phyloP scores from a whole-genome alignment of 1,284 basidiomycete genomes.

The Phylloporus gajari region DNA sequence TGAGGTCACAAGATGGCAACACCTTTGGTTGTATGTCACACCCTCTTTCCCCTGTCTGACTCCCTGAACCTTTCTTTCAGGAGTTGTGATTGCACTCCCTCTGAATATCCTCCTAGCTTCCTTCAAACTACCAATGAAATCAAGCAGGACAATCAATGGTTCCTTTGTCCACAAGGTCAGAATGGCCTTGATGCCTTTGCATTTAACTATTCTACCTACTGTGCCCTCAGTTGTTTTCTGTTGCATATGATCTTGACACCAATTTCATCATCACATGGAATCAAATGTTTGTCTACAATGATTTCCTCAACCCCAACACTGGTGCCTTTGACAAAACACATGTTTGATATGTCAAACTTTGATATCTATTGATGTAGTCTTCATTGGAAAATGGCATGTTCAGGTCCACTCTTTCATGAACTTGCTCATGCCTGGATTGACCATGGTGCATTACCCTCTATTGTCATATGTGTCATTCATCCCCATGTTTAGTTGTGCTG shows the following conservation, averaged over 20 bases:
- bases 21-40: conserved; percentile 81
- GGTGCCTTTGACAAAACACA: conserved; percentile 79
- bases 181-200: conserved; percentile 81
- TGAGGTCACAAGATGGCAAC: conserved; percentile 94
- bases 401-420: conserved; percentile 76
- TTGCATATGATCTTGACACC: conserved; percentile 82
- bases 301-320: conserved; percentile 80
- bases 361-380: conserved; percentile 94
- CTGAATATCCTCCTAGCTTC: conserved; percentile 72
- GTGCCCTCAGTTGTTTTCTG: conserved; percentile 85
- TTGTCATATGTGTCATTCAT: conserved; percentile 14
- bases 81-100: conserved; percentile 86
- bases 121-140: conserved; percentile 75
- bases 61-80: conserved; percentile 47
- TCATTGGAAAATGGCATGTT: conserved; percentile 85
- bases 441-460: conserved; percentile 61
- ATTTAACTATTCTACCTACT: conserved; percentile 94
- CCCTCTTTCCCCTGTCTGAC: conserved; percentile 2
- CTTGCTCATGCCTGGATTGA: conserved; percentile 87
- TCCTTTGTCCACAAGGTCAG: conserved; percentile 73
- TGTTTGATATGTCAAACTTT: conserved; percentile 91
- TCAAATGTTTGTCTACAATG: conserved; percentile 87
- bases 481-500: conserved; percentile 69
- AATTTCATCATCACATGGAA: conserved; percentile 92
- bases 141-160: conserved; percentile 71